Conservation (phyloP, 352 stramenopile species). For the Pythium plurisporium region DNA sequence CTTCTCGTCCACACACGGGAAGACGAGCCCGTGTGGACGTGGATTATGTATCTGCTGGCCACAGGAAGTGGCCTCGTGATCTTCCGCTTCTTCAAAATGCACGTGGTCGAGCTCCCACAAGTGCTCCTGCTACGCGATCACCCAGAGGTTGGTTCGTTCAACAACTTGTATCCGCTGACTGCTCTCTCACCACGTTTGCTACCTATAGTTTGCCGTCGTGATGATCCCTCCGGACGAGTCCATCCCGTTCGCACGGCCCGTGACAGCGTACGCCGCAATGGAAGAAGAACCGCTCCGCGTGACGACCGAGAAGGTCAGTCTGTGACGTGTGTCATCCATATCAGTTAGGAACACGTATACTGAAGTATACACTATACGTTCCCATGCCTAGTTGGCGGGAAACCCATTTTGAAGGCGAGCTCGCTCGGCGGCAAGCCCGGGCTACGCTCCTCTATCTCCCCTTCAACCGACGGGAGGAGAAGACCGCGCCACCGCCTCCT, state of each 20-base stretch:
- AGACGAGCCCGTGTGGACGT: conserved; percentile 36
- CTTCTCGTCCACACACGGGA: conserved; percentile 35
- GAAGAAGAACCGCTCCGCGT: conserved; percentile 11
- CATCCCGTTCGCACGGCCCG: conserved; percentile 56
- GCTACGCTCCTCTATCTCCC: no score
- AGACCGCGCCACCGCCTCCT: no score
- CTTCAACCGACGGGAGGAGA: no score
- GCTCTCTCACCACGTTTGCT: neutral
- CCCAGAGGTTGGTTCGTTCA: conserved; percentile 39
- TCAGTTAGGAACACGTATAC: conserved; percentile 14
- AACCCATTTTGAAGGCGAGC: conserved; percentile 11
- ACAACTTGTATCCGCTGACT: neutral
- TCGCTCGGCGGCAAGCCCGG: neutral
- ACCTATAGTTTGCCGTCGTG: conserved; percentile 45
- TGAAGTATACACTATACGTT: conserved; percentile 9
- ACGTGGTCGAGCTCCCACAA: conserved; percentile 67
- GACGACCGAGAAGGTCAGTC: conserved; percentile 16
- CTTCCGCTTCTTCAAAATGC: conserved; percentile 65
- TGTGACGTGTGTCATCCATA: conserved; percentile 16
- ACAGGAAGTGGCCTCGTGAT: conserved; percentile 60
- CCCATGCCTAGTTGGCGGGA: conserved; percentile 6
- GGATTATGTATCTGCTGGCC: conserved; percentile 54
- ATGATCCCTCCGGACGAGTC: conserved; percentile 32
- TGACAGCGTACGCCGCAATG: conserved; percentile 40
- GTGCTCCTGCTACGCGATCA: conserved; percentile 57